Evolutionary conservation across 352 stramenopile species (phyloP), one percentile per base, ranked within the genome.

Genomic region (Phytopythium litorale): DNA sequence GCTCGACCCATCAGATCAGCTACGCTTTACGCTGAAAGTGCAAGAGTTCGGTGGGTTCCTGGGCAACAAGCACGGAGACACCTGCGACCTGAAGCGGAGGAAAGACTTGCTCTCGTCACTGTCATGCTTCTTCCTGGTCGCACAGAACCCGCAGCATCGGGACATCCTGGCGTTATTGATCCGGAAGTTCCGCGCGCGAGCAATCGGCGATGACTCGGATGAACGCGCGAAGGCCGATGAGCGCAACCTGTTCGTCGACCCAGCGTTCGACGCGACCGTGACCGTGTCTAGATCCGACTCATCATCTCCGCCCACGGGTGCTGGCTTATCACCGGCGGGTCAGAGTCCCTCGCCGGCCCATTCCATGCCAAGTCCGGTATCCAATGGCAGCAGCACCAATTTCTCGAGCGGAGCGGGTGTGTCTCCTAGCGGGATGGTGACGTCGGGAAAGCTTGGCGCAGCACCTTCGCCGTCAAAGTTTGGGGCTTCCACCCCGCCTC

Each of bases 21-120:
- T 86, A 1, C 81, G 81, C 6, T 92, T 94, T 48, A 88, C 73
- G 9, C 63, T 94, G 9, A 94, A 94, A 60, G 81, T 92, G 0
- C 77, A 82, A 64, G 85, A 90, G 53, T 76, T 92, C 55, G 85
- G 85, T n/a, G 75, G 68, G 1, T 87, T 94, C 43, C 60, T 94
- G 25, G 85, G 85, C 3, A 78, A 81, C 55, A 75, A 78, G 15
- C 46, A 67, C 16, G 81, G 75, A 7, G 85, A 94, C 61, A 63
- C 69, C 9, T 94, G 85, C 59, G 76, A 89, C 38, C 37, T 91
- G 19, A 87, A 87, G 58, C 68, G 66, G 7, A 72, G 70, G 18
- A 68, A 73, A 23, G 33, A 55, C 13, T 65, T 79, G 33, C 63
- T 94, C 5, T 62, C 65, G 8, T 60, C 71, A 21, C 59, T 90